Evolutionary conservation across 2,329 filamentous ascomycete species (phyloP).

Genomic region (Colletotrichum higginsianum): DNA sequence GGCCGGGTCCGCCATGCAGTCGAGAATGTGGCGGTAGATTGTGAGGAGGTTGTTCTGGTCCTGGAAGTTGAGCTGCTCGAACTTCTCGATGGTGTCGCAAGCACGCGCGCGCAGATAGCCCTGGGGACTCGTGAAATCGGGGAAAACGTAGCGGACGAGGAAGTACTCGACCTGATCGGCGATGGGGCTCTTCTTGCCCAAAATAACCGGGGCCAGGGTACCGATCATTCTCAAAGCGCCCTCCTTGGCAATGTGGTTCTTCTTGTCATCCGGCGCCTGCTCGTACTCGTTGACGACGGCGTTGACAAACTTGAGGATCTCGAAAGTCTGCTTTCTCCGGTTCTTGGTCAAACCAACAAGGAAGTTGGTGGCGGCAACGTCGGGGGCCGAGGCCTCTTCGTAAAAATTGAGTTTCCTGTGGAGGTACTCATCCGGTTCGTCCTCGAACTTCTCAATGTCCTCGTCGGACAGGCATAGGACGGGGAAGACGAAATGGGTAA

Average conservation of each 20-base stretch:
- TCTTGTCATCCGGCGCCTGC: slow-evolving; percentile 84
- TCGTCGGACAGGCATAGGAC: slow-evolving; percentile 93
- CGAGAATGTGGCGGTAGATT: slow-evolving; percentile 96
- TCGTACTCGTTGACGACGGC: slow-evolving; percentile 95
- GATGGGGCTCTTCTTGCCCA: slow-evolving; percentile 98
- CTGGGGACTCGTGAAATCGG: slow-evolving; percentile 93
- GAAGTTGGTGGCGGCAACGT: slow-evolving; percentile 97
- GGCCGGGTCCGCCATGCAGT: slow-evolving; percentile 95
- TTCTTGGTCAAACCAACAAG: slow-evolving; percentile 94
- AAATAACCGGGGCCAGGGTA: slow-evolving; percentile 91
- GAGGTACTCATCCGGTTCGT: slow-evolving; percentile 95
- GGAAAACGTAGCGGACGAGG: slow-evolving; percentile 97
- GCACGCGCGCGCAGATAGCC: slow-evolving; percentile 94
- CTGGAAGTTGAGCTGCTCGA: slow-evolving; percentile 97
- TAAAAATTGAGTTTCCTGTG: slow-evolving; percentile 98
- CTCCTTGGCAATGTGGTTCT: slow-evolving; percentile 96
- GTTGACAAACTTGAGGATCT: slow-evolving; percentile 95
- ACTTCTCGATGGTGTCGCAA: slow-evolving; percentile 98
- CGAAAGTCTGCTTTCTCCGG: slow-evolving; percentile 95
- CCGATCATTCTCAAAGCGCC: slow-evolving; percentile 98
- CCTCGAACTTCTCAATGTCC: slow-evolving; percentile 93
- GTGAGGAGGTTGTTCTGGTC: slow-evolving; percentile 95
- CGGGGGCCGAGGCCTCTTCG: slow-evolving; percentile 94
- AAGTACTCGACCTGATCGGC: slow-evolving; percentile 99
- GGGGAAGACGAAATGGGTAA: slow-evolving; percentile 96